Base-by-base conservation (phyloP, 768 basidiomycete genomes). In the Suillus clintonianus region DNA sequence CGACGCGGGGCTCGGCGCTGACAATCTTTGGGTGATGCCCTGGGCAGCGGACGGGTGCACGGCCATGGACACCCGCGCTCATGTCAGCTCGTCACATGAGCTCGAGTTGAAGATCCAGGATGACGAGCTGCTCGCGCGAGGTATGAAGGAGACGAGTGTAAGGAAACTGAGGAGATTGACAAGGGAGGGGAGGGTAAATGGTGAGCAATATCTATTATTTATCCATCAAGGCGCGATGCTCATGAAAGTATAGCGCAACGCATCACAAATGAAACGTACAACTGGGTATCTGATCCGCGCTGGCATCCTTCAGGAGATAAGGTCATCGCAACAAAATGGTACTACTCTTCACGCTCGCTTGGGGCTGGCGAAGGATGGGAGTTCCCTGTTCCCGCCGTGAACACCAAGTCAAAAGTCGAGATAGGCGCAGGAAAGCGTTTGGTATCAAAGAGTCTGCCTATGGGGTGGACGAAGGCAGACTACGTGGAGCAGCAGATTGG, bases 241-340 rank as follows among this genome's bases (percentile, higher is more conserved):
- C 32, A 17, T 41, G 45, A 34, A 51, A 54, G 59, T 45, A 36
- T 43, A 82, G 82, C 82, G 22, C 70, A 71, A 22, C 79, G 78
- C 39, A 81, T 91, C 53, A 90, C 90, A 5, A 91, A 91, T 67
- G 90, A 91, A 71, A 91, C 90, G 0, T 91, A 84, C 67, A 82
- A 89, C 70, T 89, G 83, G 83, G 81, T 91, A 5, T 84, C 85
- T 32, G 90, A 90, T 62, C 81, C 88, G 6, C 84, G 87, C 51
- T 91, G 89, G 79, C 88, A 92, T 69, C 87, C 89, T 4, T 85
- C 85, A 11, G 88, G 88, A 1, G 67, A 73, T 36, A 86, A 81
- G 66, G 74, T 91, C 19, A 76, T 91, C 60, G 88, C 89, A n/a
- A 91, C 89, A 13, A 91, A 91, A 71, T 90, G 90, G 89, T 91